Percentiles rank a stretch among this genome's conserved stretches.
Evolutionary conservation across 129 eudicot genomes (phyloP).

Genomic region (Tagetes patula): DNA sequence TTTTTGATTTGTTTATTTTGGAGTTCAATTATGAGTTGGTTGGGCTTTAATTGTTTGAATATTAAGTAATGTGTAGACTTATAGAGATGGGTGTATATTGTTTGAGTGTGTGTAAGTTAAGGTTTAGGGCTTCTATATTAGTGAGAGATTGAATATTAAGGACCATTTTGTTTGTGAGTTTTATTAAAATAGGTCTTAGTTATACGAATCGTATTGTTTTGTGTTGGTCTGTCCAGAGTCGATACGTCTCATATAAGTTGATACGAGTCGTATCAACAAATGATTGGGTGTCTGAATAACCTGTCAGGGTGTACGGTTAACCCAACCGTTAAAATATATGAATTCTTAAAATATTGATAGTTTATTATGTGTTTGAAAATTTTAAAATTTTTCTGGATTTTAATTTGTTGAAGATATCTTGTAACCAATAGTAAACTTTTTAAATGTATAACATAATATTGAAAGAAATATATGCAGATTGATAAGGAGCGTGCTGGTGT

Average conservation of each 20-base stretch:
- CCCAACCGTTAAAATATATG: too few species aligned
- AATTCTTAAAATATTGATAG: too few species aligned
- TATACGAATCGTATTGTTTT: too few species aligned
- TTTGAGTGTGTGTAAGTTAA: not conserved
- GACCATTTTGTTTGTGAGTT: not conserved
- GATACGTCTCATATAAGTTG: too few species aligned
- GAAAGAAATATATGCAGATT: conserved; percentile 40
- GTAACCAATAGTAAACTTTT: not conserved
- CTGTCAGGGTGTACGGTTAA: too few species aligned
- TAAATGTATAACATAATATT: not conserved
- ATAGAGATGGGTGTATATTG: not conserved
- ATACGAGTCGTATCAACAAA: too few species aligned
- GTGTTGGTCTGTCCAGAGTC: too few species aligned
- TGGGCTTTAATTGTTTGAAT: not conserved
- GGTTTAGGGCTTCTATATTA: not conserved
- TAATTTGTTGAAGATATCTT: not conserved
- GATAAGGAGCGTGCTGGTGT: conserved; percentile 81
- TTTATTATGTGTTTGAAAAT: not conserved
- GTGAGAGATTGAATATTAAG: not conserved
- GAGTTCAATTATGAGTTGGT: not conserved
- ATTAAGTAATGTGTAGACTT: not conserved
- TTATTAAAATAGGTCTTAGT: too few species aligned
- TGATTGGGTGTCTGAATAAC: too few species aligned
- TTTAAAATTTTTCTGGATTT: not conserved
- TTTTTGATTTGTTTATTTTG: not conserved